Conservation (phyloP, 2,329 filamentous ascomycete genomes). For the Ceratocystis variospora region DNA sequence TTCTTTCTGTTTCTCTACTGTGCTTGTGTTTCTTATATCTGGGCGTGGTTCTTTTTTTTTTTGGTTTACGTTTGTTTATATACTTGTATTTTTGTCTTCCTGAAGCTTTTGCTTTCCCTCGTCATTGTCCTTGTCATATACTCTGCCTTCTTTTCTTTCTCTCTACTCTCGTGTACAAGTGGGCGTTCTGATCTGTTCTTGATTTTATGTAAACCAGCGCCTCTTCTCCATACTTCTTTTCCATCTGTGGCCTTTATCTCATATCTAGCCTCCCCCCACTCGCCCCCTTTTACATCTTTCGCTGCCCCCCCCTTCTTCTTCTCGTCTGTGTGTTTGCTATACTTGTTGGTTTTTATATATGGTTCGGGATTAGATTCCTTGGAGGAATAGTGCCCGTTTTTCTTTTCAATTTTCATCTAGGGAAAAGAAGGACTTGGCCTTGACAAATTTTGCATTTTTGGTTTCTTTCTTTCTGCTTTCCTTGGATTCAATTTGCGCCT, state of each 20-base stretch:
- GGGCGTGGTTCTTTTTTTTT: not conserved
- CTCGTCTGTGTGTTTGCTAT: constrained; percentile 4
- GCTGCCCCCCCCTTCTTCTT: not conserved
- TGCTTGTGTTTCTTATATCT: not conserved
- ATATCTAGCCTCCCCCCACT: not conserved
- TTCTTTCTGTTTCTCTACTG: constrained; percentile 12
- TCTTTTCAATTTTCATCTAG: not conserved
- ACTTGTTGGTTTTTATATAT: constrained; percentile 8
- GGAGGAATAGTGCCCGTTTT: not conserved
- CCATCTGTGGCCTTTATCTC: not conserved
- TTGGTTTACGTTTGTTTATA: constrained; percentile 11
- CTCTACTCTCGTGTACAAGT: not conserved
- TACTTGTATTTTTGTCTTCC: not conserved
- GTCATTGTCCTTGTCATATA: not conserved
- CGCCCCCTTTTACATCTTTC: not conserved
- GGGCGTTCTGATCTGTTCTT: not conserved
- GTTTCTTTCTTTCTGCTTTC: not conserved
- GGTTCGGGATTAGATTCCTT: constrained; percentile 10
- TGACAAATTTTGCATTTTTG: not conserved
- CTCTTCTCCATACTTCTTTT: not conserved
- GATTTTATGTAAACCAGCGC: not conserved
- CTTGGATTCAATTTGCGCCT: not conserved
- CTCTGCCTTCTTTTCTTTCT: not conserved
- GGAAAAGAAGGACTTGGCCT: not conserved
- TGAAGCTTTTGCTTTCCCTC: not conserved